Conservation (phyloP, 345 rosid species). For the Citrus inodora region DNA sequence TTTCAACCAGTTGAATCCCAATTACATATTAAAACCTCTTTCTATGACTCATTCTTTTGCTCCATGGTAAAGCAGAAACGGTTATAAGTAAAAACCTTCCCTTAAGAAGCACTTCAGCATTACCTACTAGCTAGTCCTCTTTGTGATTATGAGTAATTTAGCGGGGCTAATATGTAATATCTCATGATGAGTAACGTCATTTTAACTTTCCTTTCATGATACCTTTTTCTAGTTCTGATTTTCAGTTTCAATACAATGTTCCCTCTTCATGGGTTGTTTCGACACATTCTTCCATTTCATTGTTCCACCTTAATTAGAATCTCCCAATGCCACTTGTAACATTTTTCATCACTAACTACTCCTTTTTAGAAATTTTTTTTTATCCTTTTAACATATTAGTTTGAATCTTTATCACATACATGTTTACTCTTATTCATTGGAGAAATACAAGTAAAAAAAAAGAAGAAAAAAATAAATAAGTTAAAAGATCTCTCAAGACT, state of each 20-base stretch:
- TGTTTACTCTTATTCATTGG: too few relatives aligned
- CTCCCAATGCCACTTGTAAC: not conserved
- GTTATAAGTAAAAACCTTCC: not conserved
- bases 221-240: not conserved
- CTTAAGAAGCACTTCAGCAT: not conserved
- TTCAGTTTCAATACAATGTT: conserved; percentile 18
- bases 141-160: too few relatives aligned
- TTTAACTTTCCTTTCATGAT: not conserved
- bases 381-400: too few relatives aligned
- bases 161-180: too few relatives aligned
- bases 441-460: too few relatives aligned
- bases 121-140: too few relatives aligned
- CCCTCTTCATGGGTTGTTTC: conserved; percentile 26
- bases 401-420: too few relatives aligned
- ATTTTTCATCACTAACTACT: not conserved
- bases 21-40: not conserved
- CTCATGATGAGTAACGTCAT: too few relatives aligned
- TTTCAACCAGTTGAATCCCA: not conserved
- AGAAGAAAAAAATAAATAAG: too few relatives aligned
- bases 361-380: too few relatives aligned
- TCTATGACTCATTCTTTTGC: not conserved
- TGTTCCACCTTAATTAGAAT: conserved; percentile 14
- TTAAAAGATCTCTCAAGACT: too few relatives aligned
- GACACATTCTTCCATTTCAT: conserved; percentile 37
- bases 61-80: not conserved